Evolutionary conservation across 805 yeast genomes (phyloP), one percentile per base, ranked within the genome.

Genomic region (Candida nanaspora): DNA sequence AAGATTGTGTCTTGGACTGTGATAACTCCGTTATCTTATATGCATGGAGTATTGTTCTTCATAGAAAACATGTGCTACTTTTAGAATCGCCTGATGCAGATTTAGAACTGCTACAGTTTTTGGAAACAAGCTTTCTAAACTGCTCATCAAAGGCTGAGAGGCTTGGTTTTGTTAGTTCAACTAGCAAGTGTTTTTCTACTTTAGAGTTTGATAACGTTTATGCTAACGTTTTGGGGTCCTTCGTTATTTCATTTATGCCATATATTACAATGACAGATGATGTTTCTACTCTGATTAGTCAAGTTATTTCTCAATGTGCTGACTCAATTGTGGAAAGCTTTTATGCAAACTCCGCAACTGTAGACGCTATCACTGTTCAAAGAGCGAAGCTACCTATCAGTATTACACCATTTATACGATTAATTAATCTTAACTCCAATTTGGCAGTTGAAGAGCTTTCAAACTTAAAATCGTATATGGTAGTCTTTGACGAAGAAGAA

Each of bases 331-430:
- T 69, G 11, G 68, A 64, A 43, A 55, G 52, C 14, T 74, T 78
- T 47, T 78, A 77, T 47, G 56, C 60, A 2, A 62, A 68, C 40
- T 66, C 67, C n/a, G 59, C 66, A 1, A 65, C 73, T 0, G 62
- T 63, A 19, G 67, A 69, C 38, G 55, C 70, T 4, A 52, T 80
- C 25, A 63, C 74, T 14, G 55, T 86, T 22, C 62, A 86, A 1
- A 70, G 81, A 45, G 82, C 93, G 0, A 87, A 89, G 52, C 73
- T 86, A 45, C 98, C 98, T 0, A 54, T 71, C 2, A 61, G 78
- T 2, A 57, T 86, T 15, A 57, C 70, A 2, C 80, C 91, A 1
- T 78, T 80, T 43, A 59, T 87, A 31, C 70, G 76, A 40, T 49
- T 86, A 11, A 66, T 81, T 13, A 65, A 81, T 9, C 71, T 79